These are phyloP conservation scores for Citrullus colocynthis DNA, from an alignment of 306 rosid species.

Conservation along the genomic window DNA sequence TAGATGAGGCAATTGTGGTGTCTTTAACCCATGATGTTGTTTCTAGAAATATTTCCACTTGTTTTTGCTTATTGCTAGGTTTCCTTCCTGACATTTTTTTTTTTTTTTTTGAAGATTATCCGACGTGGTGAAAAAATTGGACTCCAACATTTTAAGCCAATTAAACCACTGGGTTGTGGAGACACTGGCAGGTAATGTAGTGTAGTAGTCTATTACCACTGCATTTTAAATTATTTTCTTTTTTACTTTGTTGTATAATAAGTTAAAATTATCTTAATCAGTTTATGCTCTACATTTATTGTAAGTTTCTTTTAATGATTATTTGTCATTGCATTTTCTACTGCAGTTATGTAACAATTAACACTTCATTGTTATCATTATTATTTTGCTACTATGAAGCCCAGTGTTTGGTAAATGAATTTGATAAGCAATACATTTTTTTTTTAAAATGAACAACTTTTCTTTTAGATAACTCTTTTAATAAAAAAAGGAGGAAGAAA, in stretches of 20 bases:
- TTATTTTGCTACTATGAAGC: neutral
- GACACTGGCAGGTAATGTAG: conserved; percentile 84
- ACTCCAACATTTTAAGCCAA: conserved; percentile 69
- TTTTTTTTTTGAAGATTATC: conserved; percentile 26
- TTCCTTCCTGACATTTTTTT: neutral
- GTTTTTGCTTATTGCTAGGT: neutral
- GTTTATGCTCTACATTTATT: neutral
- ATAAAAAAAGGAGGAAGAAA: neutral
- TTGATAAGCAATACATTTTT: neutral
- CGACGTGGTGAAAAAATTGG: conserved; percentile 58
- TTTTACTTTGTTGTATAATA: neutral
- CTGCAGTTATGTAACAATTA: neutral
- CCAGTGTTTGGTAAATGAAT: neutral
- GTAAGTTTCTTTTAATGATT: neutral
- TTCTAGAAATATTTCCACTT: neutral
- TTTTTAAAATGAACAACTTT: neutral
- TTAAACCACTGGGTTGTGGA: conserved; percentile 90
- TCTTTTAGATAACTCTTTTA: neutral
- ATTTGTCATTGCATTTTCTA: neutral
- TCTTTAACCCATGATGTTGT: neutral
- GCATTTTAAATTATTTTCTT: neutral
- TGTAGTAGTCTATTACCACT: neutral
- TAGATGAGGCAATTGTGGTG: neutral
- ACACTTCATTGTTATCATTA: neutral
- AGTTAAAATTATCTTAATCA: neutral